Evolutionary conservation across 768 basidiomycete species (phyloP), one percentile per base, ranked within the genome.

Genomic region (Boletus pseudopeckii): DNA sequence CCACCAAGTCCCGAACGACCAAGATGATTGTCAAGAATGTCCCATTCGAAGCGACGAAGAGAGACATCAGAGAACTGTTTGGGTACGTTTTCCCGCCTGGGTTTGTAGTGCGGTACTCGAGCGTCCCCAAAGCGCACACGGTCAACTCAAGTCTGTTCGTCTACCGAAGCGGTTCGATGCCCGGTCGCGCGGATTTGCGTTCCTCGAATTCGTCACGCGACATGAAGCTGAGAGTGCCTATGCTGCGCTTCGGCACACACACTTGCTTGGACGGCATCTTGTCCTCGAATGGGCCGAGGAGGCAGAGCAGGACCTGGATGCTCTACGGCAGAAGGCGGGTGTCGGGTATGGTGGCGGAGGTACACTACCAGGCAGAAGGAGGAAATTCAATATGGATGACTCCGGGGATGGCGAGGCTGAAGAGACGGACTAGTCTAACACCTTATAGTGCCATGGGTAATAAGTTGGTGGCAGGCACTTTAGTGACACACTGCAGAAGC

Each of bases 11-110:
- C 46, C 79, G 79, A 54, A 88, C 89, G 57, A 90, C 93, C 58
- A 98, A 98, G 83, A 86, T 98, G 80, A 84, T 98, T 47, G 92
- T 98, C 60, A 98, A 98, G 83, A 99, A 99, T 64, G 80, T 98
- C 50, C 94, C 97, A 38, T 99, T 99, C 75, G 97, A 99, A 71
- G 92, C 88, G 42, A 88, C 88, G 40, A 92, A 89, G 77, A 93
- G 90, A 74, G 97, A 99, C 61, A 79, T 99, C 24, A 78, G 89
- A 50, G 88, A 90, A 56, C 71, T 98, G 34, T 97, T 98, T 70
- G 80, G 88, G 92, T 95, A 58, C 52, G 87, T 79, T 4, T 34
- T n/a, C 20, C 24, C 18, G 50, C 20, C 39, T 43, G n/a, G 44
- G 32, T 22, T 10, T n/a, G 33, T 20, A 18, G 18, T 26, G 30